A percentile compares a stretch with the other conserved stretches of the same genome.
Conservation (phyloP, 495 filamentous ascomycete genomes). For the Cenococcum geophilum region DNA sequence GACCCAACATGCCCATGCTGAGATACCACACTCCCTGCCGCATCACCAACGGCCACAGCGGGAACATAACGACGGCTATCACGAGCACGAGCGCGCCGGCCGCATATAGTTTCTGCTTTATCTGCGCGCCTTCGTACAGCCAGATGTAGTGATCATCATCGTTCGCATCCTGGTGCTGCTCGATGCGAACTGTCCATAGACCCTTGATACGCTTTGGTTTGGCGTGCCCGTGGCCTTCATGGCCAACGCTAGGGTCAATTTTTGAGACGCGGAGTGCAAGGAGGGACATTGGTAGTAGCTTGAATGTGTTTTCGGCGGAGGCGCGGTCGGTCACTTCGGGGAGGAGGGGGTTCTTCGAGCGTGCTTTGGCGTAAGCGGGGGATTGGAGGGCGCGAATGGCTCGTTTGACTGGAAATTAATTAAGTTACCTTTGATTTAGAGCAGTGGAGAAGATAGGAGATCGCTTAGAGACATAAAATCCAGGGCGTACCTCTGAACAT, state of each 20-base stretch:
- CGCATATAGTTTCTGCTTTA: conserved; percentile 88
- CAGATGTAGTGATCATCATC: conserved; percentile 95
- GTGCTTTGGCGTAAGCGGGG: conserved; percentile 77
- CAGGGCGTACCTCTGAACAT: conserved; percentile 77
- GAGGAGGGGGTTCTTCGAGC: conserved; percentile 80
- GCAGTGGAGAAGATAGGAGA: conserved; percentile 3
- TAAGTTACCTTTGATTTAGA: too few relatives aligned
- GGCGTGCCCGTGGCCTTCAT: conserved; percentile 68
- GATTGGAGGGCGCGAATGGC: conserved; percentile 90
- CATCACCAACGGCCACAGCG: conserved; percentile 88
- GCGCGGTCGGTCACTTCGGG: conserved; percentile 81
- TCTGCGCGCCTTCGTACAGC: conserved; percentile 91
- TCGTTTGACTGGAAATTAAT: conserved; percentile 68
- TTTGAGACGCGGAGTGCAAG: conserved; percentile 88
- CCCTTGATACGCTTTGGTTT: conserved; percentile 85
- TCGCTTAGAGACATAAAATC: not conserved
- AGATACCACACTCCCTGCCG: conserved; percentile 96
- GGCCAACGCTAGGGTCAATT: conserved; percentile 61
- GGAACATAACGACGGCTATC: conserved; percentile 87
- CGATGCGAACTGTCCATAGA: conserved; percentile 91
- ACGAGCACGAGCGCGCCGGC: conserved; percentile 72
- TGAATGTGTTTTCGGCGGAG: conserved; percentile 86
- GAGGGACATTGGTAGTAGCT: conserved; percentile 91
- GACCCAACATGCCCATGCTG: conserved; percentile 85
- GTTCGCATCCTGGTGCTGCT: conserved; percentile 88